Evolutionary conservation across 768 basidiomycete species (phyloP).

Genomic region (Rhizopogon vulgaris): DNA sequence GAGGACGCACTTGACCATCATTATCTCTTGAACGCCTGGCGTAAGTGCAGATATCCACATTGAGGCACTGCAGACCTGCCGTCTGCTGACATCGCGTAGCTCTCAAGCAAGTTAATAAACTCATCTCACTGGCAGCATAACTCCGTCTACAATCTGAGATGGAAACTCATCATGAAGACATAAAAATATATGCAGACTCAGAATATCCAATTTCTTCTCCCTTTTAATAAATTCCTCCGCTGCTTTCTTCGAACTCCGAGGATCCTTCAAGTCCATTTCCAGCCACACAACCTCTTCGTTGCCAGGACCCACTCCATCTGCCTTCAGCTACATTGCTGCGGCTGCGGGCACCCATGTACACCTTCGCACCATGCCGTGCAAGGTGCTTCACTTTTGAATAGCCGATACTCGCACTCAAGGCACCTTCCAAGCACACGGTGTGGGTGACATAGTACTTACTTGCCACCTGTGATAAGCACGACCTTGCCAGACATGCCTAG

Average conservation of each 20-base stretch:
- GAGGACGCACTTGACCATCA: constrained; percentile 38
- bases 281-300: constrained; percentile 44
- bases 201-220: constrained; percentile 49
- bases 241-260: constrained; percentile 38
- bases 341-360: constrained; percentile 51
- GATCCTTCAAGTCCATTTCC: constrained; percentile 45
- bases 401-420: constrained; percentile 39
- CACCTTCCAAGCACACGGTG: not conserved
- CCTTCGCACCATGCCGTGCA: constrained; percentile 49
- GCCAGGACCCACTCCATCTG: constrained; percentile 36
- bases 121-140: not conserved
- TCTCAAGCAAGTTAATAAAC: constrained; percentile 13
- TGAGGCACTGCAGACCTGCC: constrained; percentile 10
- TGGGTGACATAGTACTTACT: constrained; percentile 25
- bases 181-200: constrained; percentile 31
- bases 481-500: constrained; percentile 45
- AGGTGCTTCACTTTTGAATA: constrained; percentile 47
- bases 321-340: constrained; percentile 34
- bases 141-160: not conserved
- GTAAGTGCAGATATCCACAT: no score
- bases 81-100: constrained; percentile 18
- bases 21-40: constrained; percentile 29
- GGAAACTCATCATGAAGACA: constrained; percentile 16
- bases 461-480: constrained; percentile 52
- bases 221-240: constrained; percentile 43